These are phyloP conservation scores for Huntiella abstrusa DNA, from an alignment of 2,329 filamentous ascomycete genomes.

Conservation along the genomic window DNA sequence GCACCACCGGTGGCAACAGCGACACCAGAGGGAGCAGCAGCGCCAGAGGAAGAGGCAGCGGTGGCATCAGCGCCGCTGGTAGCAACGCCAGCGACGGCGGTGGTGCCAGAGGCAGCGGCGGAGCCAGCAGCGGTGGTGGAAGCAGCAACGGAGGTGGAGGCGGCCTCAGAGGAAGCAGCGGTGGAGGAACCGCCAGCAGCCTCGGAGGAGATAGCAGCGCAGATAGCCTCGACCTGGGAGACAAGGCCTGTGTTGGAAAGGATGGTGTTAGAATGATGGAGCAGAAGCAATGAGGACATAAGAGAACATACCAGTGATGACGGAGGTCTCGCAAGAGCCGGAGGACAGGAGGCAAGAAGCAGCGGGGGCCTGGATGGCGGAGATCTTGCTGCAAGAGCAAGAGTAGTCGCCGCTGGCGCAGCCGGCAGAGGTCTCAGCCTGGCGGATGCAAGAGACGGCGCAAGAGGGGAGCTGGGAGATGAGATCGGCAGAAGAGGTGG, in stretches of 20 bases:
- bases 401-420: conserved; percentile 8
- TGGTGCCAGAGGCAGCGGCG: conserved; percentile 10
- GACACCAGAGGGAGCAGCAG: neutral
- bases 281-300: no score
- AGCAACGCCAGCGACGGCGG: neutral
- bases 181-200: conserved; percentile 11
- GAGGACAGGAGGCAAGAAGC: conserved; percentile 6
- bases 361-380: conserved; percentile 4
- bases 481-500: conserved; percentile 9
- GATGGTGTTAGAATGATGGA: conserved; percentile 9
- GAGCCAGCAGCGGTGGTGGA: conserved; percentile 11
- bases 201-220: conserved; percentile 12
- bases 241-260: conserved; percentile 13
- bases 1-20: neutral
- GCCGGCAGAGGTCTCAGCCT: conserved; percentile 5
- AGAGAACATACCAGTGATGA: conserved; percentile 19
- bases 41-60: neutral
- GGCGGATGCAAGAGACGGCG: conserved; percentile 10
- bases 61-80: neutral
- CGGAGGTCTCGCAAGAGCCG: conserved; percentile 18
- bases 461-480: conserved; percentile 10
- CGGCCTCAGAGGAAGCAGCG: conserved; percentile 8
- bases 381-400: conserved; percentile 10
- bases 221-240: conserved; percentile 15
- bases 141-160: conserved; percentile 8